Evolutionary conservation across 371 early-diverging fungal genomes (phyloP).

Genomic region (Lichtheimia corymbifera): DNA sequence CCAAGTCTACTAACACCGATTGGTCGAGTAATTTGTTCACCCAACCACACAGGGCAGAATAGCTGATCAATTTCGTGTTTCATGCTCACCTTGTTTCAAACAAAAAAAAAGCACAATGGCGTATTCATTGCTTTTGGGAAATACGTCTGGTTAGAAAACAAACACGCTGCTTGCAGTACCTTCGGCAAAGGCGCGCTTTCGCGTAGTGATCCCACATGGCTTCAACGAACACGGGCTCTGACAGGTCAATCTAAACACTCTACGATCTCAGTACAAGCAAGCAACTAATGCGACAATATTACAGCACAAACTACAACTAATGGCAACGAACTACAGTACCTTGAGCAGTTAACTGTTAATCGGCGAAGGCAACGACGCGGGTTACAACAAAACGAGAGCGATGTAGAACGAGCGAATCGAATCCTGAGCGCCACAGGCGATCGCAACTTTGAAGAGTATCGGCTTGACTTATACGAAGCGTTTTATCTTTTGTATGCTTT

Average conservation of each 20-base stretch:
- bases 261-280: background rate
- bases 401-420: slow-evolving; percentile 10
- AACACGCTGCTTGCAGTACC: background rate
- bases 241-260: slow-evolving; percentile 1
- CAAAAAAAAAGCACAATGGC: background rate
- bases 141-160: background rate
- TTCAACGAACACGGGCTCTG: slow-evolving; percentile 15
- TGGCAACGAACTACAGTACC: background rate
- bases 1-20: no score
- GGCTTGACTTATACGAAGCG: slow-evolving; percentile 67
- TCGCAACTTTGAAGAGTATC: slow-evolving; percentile 54
- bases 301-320: no score
- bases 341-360: slow-evolving; percentile 50
- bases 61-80: background rate
- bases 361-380: slow-evolving; percentile 48
- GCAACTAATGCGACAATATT: no score
- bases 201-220: slow-evolving; percentile 80
- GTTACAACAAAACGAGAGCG: background rate
- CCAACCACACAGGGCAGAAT: no score
- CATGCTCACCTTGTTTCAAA: background rate
- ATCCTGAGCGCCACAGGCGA: slow-evolving; percentile 9
- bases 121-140: background rate
- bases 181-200: slow-evolving; percentile 89
- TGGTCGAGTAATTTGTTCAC: no score
- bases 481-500: slow-evolving; percentile 65